Conservation (phyloP, 257 asterid species). For the Ballota nigra region DNA sequence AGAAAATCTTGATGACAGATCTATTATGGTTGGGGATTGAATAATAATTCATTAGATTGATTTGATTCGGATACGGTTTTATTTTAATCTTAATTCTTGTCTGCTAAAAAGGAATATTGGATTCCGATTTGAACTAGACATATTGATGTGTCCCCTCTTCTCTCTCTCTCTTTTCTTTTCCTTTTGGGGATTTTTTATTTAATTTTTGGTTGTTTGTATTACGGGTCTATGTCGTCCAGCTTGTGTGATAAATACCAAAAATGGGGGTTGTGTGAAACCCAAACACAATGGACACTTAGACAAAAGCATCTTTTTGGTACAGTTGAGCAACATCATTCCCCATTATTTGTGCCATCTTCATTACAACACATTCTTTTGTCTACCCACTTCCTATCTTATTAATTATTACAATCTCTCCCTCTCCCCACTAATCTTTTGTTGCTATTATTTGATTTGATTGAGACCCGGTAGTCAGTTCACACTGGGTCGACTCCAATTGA, state of each 20-base stretch:
- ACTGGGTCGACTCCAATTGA: background rate
- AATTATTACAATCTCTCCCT: conserved; percentile 1
- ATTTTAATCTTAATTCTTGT: conserved; percentile 61
- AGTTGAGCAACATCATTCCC: conserved; percentile 27
- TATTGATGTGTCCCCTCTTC: conserved; percentile 34
- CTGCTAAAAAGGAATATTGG: conserved; percentile 64
- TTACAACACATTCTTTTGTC: conserved; percentile 3
- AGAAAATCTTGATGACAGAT: conserved; percentile 31
- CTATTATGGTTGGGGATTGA: conserved; percentile 41
- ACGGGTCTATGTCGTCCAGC: too few species aligned
- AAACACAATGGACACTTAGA: background rate
- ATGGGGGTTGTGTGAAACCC: background rate
- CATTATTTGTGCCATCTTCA: conserved; percentile 14
- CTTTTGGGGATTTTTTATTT: too few species aligned
- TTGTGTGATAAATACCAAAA: background rate
- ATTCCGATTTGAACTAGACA: conserved; percentile 56
- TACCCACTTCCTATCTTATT: background rate
- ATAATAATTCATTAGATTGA: conserved; percentile 36
- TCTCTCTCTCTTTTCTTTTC: background rate
- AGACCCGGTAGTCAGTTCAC: too few species aligned
- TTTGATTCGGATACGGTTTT: conserved; percentile 70
- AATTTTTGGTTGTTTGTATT: too few species aligned
- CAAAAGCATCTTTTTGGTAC: conserved; percentile 19
- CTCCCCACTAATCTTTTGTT: background rate
- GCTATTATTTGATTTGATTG: background rate